Conservation (phyloP, 495 filamentous ascomycete species). For the Penicillium taxi region DNA sequence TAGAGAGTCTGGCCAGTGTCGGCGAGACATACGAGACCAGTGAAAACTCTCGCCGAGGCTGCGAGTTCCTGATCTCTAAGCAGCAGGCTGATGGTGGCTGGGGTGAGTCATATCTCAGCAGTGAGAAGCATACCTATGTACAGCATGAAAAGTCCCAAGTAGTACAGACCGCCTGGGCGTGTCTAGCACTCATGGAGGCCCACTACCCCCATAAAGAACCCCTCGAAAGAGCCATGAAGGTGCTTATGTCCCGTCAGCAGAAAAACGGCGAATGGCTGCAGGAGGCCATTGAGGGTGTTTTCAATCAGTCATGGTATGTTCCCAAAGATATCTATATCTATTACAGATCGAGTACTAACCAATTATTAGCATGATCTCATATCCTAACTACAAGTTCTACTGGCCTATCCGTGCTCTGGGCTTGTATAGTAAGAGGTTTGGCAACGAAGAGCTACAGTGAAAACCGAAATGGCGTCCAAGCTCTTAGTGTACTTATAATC, state of each 20-base stretch:
- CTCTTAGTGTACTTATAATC: no score
- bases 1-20: constrained; percentile 73
- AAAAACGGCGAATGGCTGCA: constrained; percentile 89
- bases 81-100: constrained; percentile 88
- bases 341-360: constrained; percentile 61
- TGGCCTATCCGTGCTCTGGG: constrained; percentile 92
- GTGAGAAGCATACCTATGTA: constrained; percentile 52
- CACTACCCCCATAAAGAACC: constrained; percentile 68
- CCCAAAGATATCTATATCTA: constrained; percentile 46
- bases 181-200: constrained; percentile 77
- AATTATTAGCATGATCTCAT: constrained; percentile 82
- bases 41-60: constrained; percentile 59
- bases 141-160: constrained; percentile 67
- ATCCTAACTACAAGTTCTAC: constrained; percentile 97
- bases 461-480: no score
- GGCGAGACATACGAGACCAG: constrained; percentile 77
- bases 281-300: constrained; percentile 93
- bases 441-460: constrained; percentile 46
- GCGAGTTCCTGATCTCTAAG: constrained; percentile 74
- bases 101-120: constrained; percentile 87
- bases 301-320: constrained; percentile 90
- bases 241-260: constrained; percentile 81
- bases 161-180: constrained; percentile 87
- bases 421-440: constrained; percentile 72
- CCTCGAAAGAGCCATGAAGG: constrained; percentile 63